Conservation (phyloP, 2,329 filamentous ascomycete species). For the Aspergillus uvarum region DNA sequence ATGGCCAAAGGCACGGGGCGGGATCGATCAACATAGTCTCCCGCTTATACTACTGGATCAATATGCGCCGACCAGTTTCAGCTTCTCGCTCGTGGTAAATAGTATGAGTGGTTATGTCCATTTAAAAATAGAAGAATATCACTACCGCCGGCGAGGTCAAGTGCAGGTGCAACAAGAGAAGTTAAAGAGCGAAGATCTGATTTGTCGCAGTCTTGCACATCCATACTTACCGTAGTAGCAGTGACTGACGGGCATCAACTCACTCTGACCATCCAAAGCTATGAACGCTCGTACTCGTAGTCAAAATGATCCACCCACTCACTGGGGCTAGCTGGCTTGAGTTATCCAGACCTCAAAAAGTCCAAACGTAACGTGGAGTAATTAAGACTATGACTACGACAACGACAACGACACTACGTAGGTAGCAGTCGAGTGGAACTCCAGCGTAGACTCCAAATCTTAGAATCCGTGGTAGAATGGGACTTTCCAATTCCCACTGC, state of each 20-base stretch:
- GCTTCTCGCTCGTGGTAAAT: not conserved
- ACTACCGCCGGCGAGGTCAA: not conserved
- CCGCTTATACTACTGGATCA: not conserved
- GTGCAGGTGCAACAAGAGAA: not conserved
- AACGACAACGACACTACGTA: not conserved
- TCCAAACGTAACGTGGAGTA: no score
- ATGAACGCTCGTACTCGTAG: not conserved
- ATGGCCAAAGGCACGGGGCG: not conserved
- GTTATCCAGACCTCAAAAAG: no score
- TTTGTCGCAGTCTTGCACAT: not conserved
- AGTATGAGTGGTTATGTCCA: not conserved
- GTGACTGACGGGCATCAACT: not conserved
- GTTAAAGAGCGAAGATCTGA: not conserved
- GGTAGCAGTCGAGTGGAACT: not conserved
- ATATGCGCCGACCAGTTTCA: not conserved
- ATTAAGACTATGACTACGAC: no score
- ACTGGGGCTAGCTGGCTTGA: not conserved
- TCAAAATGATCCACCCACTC: not conserved
- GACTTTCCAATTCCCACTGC: not conserved
- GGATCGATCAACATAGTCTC: not conserved
- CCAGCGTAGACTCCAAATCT: slow-evolving; percentile 1
- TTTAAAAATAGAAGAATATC: not conserved
- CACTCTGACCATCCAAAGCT: no score
- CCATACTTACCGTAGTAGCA: not conserved
- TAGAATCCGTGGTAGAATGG: slow-evolving; percentile 4